Evolutionary conservation across 1,284 basidiomycete genomes (phyloP).

Genomic region (Cutaneotrichosporon sp.): DNA sequence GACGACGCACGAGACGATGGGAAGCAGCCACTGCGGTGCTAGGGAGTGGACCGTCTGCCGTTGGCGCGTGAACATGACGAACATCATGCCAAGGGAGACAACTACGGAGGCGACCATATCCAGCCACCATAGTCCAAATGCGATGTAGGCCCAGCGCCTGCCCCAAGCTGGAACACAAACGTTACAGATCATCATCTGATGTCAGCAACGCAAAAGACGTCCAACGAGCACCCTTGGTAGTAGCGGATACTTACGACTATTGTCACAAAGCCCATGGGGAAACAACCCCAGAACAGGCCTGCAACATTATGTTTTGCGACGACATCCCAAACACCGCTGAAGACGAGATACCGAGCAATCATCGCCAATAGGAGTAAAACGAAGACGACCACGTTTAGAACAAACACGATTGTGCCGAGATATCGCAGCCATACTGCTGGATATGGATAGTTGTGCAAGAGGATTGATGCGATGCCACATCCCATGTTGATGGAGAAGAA

Average conservation of each 20-base stretch:
- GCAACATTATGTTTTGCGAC: constrained; percentile 60
- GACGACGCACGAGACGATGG: constrained; percentile 67
- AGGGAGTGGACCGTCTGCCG: constrained; percentile 57
- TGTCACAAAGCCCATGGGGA: constrained; percentile 67
- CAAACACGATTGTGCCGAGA: constrained; percentile 57
- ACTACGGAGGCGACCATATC: constrained; percentile 58
- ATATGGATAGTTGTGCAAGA: constrained; percentile 52
- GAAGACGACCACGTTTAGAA: constrained; percentile 63
- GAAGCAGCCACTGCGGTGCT: constrained; percentile 64
- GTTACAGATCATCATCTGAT: constrained; percentile 51
- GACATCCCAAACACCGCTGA: constrained; percentile 56
- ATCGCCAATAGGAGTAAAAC: constrained; percentile 54
- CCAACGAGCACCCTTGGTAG: too few species aligned
- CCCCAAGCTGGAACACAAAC: constrained; percentile 51
- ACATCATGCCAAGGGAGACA: constrained; percentile 61
- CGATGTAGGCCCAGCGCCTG: constrained; percentile 55
- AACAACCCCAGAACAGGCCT: constrained; percentile 63
- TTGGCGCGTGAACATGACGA: constrained; percentile 63
- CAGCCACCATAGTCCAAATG: constrained; percentile 74
- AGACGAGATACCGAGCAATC: constrained; percentile 55
- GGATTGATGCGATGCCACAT: constrained; percentile 50
- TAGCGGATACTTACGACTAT: constrained; percentile 52
- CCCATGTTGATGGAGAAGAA: constrained; percentile 49
- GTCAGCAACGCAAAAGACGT: too few species aligned
- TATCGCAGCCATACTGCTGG: constrained; percentile 45